Evolutionary conservation across 2,329 filamentous ascomycete species (phyloP), one percentile per base, ranked within the genome.

Genomic region (Pseudocercospora ulei): DNA sequence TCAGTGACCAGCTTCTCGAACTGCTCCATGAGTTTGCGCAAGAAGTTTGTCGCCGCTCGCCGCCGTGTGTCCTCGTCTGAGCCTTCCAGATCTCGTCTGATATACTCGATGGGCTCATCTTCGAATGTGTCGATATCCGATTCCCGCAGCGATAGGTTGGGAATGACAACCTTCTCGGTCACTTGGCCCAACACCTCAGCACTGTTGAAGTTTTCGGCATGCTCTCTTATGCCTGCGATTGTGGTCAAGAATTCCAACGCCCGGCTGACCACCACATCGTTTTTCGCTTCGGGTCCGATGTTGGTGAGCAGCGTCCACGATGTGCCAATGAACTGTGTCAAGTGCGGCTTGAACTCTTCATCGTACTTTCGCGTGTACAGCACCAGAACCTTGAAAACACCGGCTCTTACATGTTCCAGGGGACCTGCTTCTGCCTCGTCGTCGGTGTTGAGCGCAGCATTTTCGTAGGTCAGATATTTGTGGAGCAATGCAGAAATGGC

Each of bases 51-150:
- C 0, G 92, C 87, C 25, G 90, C 88, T 55, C 90, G 75, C 51
- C 90, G 73, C 56, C 90, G 73, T 1, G 90, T 98, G 59, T 96
- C 90, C 38, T 82, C 92, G 62, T 98, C 90, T 1, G 90, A 95
- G 4, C 90, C 90, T 61, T 98, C 90, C 31, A 98, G 69, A 62
- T 98, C 90, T 55, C 86, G 76, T 47, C 90, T 76, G 56, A 98
- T 98, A 59, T 93, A 98, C 62, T 98, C 90, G 50, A 98, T 98
- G 0, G 90, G 90, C 66, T 98, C 92, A 58, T 98, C 92, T 59
- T 98, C 90, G 53, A 98, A 96, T 50, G 94, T 73, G 61, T 98
- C 90, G 38, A 94, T 74, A 50, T 98, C 92, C 0, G 87, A 90
- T 56, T 95, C 90, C 50, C 92, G 78, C 44, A 98, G 68, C 9